Conservation (phyloP, 495 filamentous ascomycete species). For the Podospora anserina region DNA sequence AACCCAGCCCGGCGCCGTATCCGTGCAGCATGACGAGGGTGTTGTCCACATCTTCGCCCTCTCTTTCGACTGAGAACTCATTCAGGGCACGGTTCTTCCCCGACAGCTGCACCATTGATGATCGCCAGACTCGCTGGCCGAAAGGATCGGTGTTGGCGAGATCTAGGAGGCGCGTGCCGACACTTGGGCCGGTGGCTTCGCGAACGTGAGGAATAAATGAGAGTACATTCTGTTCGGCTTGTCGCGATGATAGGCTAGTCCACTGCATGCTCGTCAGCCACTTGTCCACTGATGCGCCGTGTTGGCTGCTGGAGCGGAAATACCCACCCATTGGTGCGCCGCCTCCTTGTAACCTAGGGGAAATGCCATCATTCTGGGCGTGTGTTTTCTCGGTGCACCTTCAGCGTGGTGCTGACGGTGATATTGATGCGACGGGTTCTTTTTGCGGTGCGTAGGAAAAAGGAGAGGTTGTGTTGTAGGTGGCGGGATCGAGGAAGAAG, state of each 20-base stretch:
- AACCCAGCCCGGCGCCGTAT: constrained; percentile 91
- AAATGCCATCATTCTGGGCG: constrained; percentile 47
- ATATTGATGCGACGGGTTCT: background rate
- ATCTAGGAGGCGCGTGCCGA: constrained; percentile 39
- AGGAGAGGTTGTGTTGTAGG: constrained; percentile 6
- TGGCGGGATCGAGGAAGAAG: background rate
- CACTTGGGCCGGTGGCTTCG: constrained; percentile 56
- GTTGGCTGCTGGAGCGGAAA: background rate
- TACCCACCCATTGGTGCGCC: constrained; percentile 83
- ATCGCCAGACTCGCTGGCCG: constrained; percentile 82
- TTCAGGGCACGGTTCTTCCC: constrained; percentile 87
- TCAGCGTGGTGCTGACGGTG: constrained; percentile 3
- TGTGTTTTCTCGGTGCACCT: background rate
- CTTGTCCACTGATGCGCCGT: constrained; percentile 4
- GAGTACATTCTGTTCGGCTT: constrained; percentile 86
- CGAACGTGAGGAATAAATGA: constrained; percentile 82
- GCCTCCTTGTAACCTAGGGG: constrained; percentile 85
- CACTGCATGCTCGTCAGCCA: constrained; percentile 52
- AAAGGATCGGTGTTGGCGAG: constrained; percentile 65
- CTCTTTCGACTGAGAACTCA: constrained; percentile 85
- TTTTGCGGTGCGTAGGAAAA: constrained; percentile 7
- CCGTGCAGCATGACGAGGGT: constrained; percentile 97
- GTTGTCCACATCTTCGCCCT: constrained; percentile 70
- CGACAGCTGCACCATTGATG: constrained; percentile 74
- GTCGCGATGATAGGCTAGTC: constrained; percentile 74